Evolutionary conservation across 352 stramenopile species (phyloP), one percentile per base, ranked within the genome.

Genomic region (Globisporangium ultimum): DNA sequence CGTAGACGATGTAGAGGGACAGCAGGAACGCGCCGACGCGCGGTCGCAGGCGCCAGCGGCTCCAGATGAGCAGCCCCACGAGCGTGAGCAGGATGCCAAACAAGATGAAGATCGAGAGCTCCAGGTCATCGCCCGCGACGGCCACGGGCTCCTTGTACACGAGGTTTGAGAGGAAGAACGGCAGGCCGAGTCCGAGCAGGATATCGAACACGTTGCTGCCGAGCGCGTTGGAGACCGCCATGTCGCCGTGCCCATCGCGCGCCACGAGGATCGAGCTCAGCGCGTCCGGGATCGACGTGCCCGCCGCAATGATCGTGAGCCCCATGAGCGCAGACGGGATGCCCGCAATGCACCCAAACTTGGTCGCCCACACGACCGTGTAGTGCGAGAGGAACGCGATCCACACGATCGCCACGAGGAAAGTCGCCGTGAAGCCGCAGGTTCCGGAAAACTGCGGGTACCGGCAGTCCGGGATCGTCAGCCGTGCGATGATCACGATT

Each of bases 121-220:
- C 70, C 13, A 89, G 60, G 55, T 89, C 80, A 48, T 87, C 64
- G 3, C 58, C 66, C 12, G 70, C 68, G 20, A 89, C 66, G 2
- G 63, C 64, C 22, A 89, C 80, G 0, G 70, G 64, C 53, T 88
- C 68, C 13, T 65, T 49, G 64, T 90, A 87, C 15, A 93, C 68
- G 15, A 91, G 53, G 58, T 91, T 94, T 43, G 82, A 93, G 9
- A 93, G 54, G 18, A 95, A 64, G 55, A 93, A 95, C 1, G 86
- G 84, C 34, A 89, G 63, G 1, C 84, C 86, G 8, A 91, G 64
- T 9, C 86, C 86, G 17, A 95, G 68, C 20, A 90, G 54, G 60
- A 95, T 89, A 56, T 95, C 88, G 49, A 95, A 93, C 28, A 94
- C 84, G 60, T 95, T 91, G 65, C 81, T 91, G 47, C 86, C 86